Conservation (phyloP, 352 stramenopile species). For the Phytophthora pistaciae region DNA sequence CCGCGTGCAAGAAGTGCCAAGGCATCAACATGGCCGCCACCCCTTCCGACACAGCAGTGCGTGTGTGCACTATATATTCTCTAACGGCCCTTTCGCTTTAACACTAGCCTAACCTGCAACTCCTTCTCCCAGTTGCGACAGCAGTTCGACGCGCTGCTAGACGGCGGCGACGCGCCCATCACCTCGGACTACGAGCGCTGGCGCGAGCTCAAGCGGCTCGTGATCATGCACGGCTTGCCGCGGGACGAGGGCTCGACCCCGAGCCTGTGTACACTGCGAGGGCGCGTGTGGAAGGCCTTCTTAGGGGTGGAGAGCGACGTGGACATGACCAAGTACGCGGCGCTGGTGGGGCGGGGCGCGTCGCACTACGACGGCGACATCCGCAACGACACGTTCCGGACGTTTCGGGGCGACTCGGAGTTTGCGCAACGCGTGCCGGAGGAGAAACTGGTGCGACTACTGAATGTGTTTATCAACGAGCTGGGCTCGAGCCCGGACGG, state of each 20-base stretch:
- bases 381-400: slow-evolving; percentile 93
- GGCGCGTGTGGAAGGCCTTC: slow-evolving; percentile 91
- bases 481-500: slow-evolving; percentile 47
- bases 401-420: slow-evolving; percentile 88
- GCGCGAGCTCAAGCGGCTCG: slow-evolving; percentile 85
- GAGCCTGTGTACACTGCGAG: slow-evolving; percentile 72
- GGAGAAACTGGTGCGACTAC: slow-evolving; percentile 89
- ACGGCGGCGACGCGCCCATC: slow-evolving; percentile 36
- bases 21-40: not conserved
- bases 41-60: not conserved
- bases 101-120: not conserved
- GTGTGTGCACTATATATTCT: not conserved
- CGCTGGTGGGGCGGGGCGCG: slow-evolving; percentile 77
- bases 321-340: slow-evolving; percentile 68
- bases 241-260: slow-evolving; percentile 43
- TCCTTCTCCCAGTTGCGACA: slow-evolving; percentile 15
- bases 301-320: slow-evolving; percentile 79
- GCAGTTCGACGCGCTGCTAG: slow-evolving; percentile 36
- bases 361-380: slow-evolving; percentile 90
- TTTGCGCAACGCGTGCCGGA: slow-evolving; percentile 92
- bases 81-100: not conserved
- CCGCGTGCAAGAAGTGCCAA: not conserved
- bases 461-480: slow-evolving; percentile 94
- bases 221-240: slow-evolving; percentile 82
- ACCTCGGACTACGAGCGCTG: slow-evolving; percentile 78